Conservation (phyloP, 2,329 filamentous ascomycete genomes). For the Chrysosphaeria jannelii region DNA sequence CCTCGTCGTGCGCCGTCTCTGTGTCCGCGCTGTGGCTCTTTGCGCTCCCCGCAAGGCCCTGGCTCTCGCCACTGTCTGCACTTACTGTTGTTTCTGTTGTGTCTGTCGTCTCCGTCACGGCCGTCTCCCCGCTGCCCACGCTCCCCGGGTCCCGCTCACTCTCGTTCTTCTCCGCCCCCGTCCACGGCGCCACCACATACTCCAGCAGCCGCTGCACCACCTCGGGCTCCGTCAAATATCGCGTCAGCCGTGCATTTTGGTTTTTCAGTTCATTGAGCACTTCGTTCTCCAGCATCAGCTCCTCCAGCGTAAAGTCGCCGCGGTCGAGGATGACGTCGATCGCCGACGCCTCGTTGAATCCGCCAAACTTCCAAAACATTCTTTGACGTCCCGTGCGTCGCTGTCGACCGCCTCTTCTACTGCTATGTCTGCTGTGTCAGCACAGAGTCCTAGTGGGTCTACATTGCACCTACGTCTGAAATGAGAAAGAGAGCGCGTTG, state of each 20-base stretch:
- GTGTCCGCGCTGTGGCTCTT: conserved; percentile 7
- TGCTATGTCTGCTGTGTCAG: too few species aligned
- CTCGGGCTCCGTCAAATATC: conserved; percentile 70
- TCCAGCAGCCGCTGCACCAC: conserved; percentile 63
- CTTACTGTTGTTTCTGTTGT: conserved; percentile 5
- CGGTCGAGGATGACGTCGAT: conserved; percentile 95
- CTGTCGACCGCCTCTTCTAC: too few species aligned
- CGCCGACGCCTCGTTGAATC: conserved; percentile 88
- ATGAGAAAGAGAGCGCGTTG: too few species aligned
- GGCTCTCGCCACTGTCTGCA: conserved; percentile 4
- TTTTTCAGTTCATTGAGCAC: conserved; percentile 94
- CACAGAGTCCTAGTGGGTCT: too few species aligned
- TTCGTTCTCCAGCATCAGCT: conserved; percentile 85
- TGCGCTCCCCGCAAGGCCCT: too few species aligned
- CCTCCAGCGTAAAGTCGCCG: conserved; percentile 80
- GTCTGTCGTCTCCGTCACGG: conserved; percentile 14
- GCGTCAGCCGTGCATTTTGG: conserved; percentile 90
- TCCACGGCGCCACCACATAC: conserved; percentile 56
- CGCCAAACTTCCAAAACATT: conserved; percentile 99
- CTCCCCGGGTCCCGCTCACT: background rate
- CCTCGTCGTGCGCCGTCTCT: background rate
- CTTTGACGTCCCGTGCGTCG: too few species aligned
- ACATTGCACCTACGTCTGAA: too few species aligned
- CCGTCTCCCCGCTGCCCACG: background rate
- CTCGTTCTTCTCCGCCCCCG: background rate